Evolutionary conservation across 2,329 filamentous ascomycete species (phyloP), one percentile per base, ranked within the genome.

Genomic region (Diaporthe caulivora): DNA sequence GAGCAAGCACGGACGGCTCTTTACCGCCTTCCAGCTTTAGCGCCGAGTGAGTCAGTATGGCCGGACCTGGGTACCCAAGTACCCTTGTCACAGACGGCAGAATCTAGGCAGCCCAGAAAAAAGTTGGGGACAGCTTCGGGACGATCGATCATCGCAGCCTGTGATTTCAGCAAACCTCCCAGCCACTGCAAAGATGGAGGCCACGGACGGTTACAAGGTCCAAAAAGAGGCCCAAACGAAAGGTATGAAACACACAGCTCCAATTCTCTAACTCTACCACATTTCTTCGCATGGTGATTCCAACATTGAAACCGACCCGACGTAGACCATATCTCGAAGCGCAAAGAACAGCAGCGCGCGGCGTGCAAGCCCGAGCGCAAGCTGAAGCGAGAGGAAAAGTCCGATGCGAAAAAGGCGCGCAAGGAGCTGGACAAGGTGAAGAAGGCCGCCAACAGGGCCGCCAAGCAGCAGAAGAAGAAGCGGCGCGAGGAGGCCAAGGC

Each of bases 331-430:
- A 80, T 79, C 64, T 55, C 77, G 58, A 76, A 78, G 73, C 75
- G 75, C 71, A 73, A 80, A 68, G 74, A 80, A 69, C 77, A 80
- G 47, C 77, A 78, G 70, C 78, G 79, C 67, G 42, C 76, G 47
- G 55, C 70, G 51, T 78, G 79, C 69, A 85, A 84, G 78, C 78
- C 78, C 58, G 81, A 81, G 29, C 82, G 82, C 72, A 84, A 85
- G 76, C 74, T 75, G 44, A 83, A 83, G 37, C 70, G 75, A 78
- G 53, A 80, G 79, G 78, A 80, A 79, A 77, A 78, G 75, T 29
- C 84, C 82, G 77, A 84, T 81, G 77, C 79, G 80, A 49, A 83
- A 82, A 77, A 80, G 80, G 68, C 49, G 73, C 37, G 70, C 26
- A 72, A 71, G 72, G 60, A 62, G 60, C 17, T 49, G 37, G 68